Base-by-base conservation (phyloP, 1,284 basidiomycete species). In the Naganishia sp. region DNA sequence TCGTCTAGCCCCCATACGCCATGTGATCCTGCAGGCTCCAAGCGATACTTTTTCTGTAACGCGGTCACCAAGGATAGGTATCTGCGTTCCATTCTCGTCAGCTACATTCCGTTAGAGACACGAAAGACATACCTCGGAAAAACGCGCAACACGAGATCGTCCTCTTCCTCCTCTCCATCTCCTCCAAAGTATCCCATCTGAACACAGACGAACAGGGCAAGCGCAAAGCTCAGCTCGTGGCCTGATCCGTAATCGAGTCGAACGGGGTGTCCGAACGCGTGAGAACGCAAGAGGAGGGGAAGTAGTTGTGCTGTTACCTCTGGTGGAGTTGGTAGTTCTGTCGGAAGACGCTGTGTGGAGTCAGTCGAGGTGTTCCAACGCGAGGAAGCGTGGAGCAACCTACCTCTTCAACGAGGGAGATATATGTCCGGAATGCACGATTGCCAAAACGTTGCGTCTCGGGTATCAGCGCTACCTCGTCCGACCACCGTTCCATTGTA, bases 1-100 rank as follows among this genome's bases (percentile, higher is more conserved):
- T 99, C 95, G 75, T 99, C 95, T 60, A 99, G 81, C 0, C 96
- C 96, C 92, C 95, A 99, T 0, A 98, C 96, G 0, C 95, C 95
- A 78, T 98, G 95, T 9, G 93, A 96, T 18, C 94, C 94, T 2
- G 95, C 94, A 4, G 95, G 95, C 77, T 98, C 95, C 0, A 99
- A 86, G 94, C 95, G 98, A 77, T 99, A 99, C 25, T 87, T 85
- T 73, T 92, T 89, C 76, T 99, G 96, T 13, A 99, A 84, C 15
- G 87, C 78, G 0, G 95, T 87, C 91, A 98, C 97, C 57, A 94
- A 86, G 59, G 88, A 80, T 66, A 96, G 86, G 75, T 97, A 97
- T 71, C 90, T 92, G 59, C 1, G 90, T 88, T 2, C 90, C 92
- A 73, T 98, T 95, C 39, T 97, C 82, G 31, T 53, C 50, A 36